Evolutionary conservation across 2,329 filamentous ascomycete genomes (phyloP).

Genomic region (Xylariaceae sp.): DNA sequence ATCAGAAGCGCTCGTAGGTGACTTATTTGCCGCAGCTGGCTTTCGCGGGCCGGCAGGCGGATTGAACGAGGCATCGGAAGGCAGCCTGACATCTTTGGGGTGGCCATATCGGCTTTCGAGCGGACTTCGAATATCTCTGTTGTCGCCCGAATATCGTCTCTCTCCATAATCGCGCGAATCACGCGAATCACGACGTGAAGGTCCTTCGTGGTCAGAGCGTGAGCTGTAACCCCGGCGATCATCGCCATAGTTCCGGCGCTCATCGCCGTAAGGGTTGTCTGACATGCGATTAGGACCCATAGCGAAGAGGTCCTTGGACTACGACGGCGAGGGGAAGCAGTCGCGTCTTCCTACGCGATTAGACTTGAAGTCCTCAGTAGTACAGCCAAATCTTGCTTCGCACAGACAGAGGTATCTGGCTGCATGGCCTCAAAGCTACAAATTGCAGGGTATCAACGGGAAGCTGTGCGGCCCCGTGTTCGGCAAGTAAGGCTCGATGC

Average conservation of each 20-base stretch:
- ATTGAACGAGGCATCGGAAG: conserved; percentile 16
- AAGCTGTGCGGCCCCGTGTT: not conserved
- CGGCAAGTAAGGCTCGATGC: not conserved
- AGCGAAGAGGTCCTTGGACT: not conserved
- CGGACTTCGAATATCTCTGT: conserved; percentile 3
- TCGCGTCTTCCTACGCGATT: not conserved
- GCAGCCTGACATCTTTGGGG: conserved; percentile 9
- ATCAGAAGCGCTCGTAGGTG: conserved; percentile 1
- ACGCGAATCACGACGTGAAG: conserved; percentile 10
- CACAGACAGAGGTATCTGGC: conserved; percentile 16
- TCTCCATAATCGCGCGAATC: conserved; percentile 17
- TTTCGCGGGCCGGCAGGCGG: not conserved
- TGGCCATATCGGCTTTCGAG: conserved; percentile 6
- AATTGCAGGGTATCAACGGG: not conserved
- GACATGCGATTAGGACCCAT: conserved; percentile 13
- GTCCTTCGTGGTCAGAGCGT: conserved; percentile 22
- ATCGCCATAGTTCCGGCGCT: conserved; percentile 16
- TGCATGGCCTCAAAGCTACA: conserved; percentile 19
- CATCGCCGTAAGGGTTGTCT: conserved; percentile 18
- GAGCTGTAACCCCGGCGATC: conserved; percentile 12
- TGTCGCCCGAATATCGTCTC: not conserved
- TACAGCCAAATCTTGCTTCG: conserved; percentile 15
- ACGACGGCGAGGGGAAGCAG: not conserved
- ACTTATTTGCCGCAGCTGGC: conserved; percentile 4
- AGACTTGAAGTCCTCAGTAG: conserved; percentile 7